Base-by-base conservation (phyloP, 345 rosid species). In the Murraya koenigii region DNA sequence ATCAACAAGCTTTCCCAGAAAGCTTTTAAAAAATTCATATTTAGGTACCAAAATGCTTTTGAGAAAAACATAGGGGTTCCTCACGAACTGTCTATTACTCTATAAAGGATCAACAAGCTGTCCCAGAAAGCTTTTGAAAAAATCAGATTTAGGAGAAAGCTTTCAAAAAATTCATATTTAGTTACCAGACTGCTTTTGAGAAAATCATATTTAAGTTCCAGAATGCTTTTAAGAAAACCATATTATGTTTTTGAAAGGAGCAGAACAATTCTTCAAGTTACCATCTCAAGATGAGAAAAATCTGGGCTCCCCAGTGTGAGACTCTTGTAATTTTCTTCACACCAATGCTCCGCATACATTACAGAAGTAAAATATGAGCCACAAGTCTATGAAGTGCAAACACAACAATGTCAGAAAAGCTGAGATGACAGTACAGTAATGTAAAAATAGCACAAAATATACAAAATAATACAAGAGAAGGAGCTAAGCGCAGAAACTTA, bases 321-420 rank as follows among this genome's bases (percentile, higher is more conserved):
- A 79, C 82, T 66, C 14, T 84, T 87, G 80, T 88, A 95, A 82
- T 90, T 84, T 84, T 93, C 97, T 85, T 95, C 94, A 86, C 99
- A 93, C 99, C 99, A 95, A 69, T 95, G 83, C 82, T 95, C 99
- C 85, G 93, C 94, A 78, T 91, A 95, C 96, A 95, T 87, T 74
- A 90, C 79, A 63, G 99, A 88, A 39, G 98, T 90, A 83, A 95
- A 93, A 88, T 88, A 88, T 22, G 92, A 89, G 69, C 99, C 97
- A 87, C 93, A 95, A 72, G 79, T 81, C 99, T 95, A 79, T 49
- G 76, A 83, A 71, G 75, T 44, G 49, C 63, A 74, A 25, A 78
- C 30, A 65, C 30, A 75, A 30, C 33, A 60, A 74, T 64, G 39
- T 65, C 47, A 72, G 63, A 78, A 52, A 73, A 69, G 64, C 22